phyloP scores from a whole-genome alignment of 768 basidiomycete species.

The Serpula lacrymans region DNA sequence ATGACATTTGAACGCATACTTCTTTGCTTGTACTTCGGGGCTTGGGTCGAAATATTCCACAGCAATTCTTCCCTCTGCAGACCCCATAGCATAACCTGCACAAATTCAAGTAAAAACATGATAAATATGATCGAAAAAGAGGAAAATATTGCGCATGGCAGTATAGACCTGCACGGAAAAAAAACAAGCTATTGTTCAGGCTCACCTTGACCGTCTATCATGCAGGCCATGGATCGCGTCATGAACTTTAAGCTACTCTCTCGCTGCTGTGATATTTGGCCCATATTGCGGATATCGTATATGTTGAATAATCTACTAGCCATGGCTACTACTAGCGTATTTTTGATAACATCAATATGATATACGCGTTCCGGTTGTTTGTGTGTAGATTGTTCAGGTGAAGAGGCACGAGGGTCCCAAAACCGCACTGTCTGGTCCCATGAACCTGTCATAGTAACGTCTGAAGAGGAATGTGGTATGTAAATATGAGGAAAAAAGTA shows the following conservation, averaged over 20 bases:
- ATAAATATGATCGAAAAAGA: neutral
- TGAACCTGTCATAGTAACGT: slow-evolving; percentile 77
- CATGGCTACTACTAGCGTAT: slow-evolving; percentile 89
- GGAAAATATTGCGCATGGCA: neutral
- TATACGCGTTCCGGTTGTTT: slow-evolving; percentile 83
- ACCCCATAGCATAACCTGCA: slow-evolving; percentile 86
- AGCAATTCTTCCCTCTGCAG: slow-evolving; percentile 93
- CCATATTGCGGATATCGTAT: slow-evolving; percentile 82
- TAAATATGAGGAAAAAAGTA: neutral
- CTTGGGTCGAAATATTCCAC: slow-evolving; percentile 95
- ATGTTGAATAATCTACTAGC: slow-evolving; percentile 88
- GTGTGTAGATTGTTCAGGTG: slow-evolving; percentile 54
- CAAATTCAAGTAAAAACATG: neutral
- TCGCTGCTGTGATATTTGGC: slow-evolving; percentile 67
- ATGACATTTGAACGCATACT: slow-evolving; percentile 92
- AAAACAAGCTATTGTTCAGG: neutral
- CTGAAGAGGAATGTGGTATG: slow-evolving; percentile 32
- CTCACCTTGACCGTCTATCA: slow-evolving; percentile 88
- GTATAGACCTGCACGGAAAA: neutral
- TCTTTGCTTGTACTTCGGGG: slow-evolving; percentile 71
- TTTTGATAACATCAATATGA: slow-evolving; percentile 71
- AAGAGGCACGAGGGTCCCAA: slow-evolving; percentile 75
- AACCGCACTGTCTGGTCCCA: slow-evolving; percentile 90
- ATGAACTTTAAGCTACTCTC: slow-evolving; percentile 96
- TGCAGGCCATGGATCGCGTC: slow-evolving; percentile 88